Base-by-base conservation (phyloP, 306 rosid species). In the Castanea mollissima region DNA sequence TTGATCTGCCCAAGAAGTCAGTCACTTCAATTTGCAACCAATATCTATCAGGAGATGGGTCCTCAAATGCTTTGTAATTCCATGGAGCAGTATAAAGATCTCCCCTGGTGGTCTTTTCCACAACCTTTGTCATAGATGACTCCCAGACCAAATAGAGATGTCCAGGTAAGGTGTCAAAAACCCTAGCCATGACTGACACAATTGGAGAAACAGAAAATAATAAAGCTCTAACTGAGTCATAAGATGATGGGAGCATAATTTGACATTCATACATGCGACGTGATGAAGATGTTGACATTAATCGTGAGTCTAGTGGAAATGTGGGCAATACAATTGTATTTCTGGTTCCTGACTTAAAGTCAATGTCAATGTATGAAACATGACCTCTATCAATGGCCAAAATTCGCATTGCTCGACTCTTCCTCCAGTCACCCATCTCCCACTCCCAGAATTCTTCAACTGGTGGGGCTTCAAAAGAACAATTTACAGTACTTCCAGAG, bases 371-470 rank as follows among this genome's bases (percentile, higher is more conserved):
- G 76, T 81, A 88, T 57, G 97, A 93, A 85, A 93, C 91, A 73
- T 76, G 89, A 41, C 97, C 99, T 62, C 71, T 79, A 83, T 95
- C 99, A 78, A 93, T 89, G 87, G 98, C 97, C 84, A 95, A 74
- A 83, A 95, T 82, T 76, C 97, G 89, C 87, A 95, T 69, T 80
- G 87, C 86, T 88, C 96, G 88, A 73, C 83, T 91, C 90, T 75
- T 92, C 90, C 98, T 89, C 96, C 98, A 95, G 79, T 93, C 99
- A 27, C 98, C 99, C 94, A 90, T 93, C 88, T 93, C 98, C 99
- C 99, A 95, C 84, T 95, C 99, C 98, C 98, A 93, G 75, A 95
- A 95, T 73, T 93, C 99, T 72, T 83, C 83, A 81, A 76, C 19
- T 25, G 83, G 84, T 3, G 85, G 76, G 57, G 82, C 84, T 65